Conservation (phyloP, 495 filamentous ascomycete genomes). For the Penicillium maclennaniae region DNA sequence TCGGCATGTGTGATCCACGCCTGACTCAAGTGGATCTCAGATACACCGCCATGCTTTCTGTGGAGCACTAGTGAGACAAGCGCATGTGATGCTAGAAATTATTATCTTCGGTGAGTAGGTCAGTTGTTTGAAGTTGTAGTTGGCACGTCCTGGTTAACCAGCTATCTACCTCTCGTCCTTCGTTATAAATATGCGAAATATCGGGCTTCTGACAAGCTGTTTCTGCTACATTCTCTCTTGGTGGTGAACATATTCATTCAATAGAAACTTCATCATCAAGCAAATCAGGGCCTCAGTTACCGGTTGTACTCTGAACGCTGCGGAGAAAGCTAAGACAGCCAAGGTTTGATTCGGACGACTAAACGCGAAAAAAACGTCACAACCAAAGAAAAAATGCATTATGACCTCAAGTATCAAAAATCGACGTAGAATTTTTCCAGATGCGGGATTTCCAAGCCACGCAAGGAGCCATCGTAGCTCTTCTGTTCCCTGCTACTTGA, state of each 20-base stretch:
- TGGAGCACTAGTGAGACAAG: not conserved
- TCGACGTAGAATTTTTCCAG: not conserved
- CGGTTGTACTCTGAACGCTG: not conserved
- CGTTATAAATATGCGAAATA: not conserved
- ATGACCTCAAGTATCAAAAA: constrained; percentile 4
- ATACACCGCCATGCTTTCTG: not conserved
- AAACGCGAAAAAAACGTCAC: not conserved
- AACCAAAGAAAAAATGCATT: not conserved
- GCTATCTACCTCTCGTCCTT: not conserved
- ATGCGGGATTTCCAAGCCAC: not conserved
- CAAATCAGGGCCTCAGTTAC: not conserved
- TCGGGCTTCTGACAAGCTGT: not conserved
- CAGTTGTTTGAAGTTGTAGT: not conserved
- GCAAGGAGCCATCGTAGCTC: constrained; percentile 4
- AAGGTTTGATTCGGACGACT: no score
- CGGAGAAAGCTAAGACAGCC: not conserved
- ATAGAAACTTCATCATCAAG: not conserved
- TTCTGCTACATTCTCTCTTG: not conserved
- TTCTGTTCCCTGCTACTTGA: not conserved
- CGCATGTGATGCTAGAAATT: not conserved
- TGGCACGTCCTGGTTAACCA: not conserved
- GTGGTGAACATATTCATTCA: not conserved
- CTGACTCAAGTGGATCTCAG: not conserved
- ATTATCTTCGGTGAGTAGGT: not conserved
- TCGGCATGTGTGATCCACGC: not conserved